Evolutionary conservation across 768 basidiomycete genomes (phyloP).

Genomic region (Tephrocybe rancida): DNA sequence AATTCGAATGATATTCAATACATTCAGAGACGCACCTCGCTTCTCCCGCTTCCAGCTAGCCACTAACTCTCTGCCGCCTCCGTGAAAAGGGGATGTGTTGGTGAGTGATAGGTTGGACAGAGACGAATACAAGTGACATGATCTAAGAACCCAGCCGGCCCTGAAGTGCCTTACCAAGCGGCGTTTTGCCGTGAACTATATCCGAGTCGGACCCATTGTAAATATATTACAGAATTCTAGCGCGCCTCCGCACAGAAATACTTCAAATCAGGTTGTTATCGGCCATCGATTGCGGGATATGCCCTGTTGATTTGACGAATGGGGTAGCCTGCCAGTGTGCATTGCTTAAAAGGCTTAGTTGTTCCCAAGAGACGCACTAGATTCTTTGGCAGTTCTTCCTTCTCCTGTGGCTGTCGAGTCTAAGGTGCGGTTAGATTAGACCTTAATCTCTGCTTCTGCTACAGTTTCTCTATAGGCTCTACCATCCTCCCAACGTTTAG

Average conservation of each 20-base stretch:
- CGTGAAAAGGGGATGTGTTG: conserved; percentile 49
- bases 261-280: conserved; percentile 21
- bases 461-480: conserved; percentile 25
- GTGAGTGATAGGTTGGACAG: conserved; percentile 37
- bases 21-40: conserved; percentile 60
- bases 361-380: not conserved
- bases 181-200: conserved; percentile 1
- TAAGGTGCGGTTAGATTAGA: conserved; percentile 7
- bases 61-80: conserved; percentile 71
- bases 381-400: not conserved
- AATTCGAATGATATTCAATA: conserved; percentile 1
- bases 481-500: conserved; percentile 51
- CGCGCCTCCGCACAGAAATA: not conserved
- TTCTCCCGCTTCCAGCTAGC: conserved; percentile 76
- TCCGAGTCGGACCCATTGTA: not conserved
- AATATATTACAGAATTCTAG: not conserved
- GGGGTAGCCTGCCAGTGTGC: conserved; percentile 8
- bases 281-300: conserved; percentile 23
- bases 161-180: conserved; percentile 24
- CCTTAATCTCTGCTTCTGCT: not conserved
- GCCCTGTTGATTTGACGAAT: conserved; percentile 20
- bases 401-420: conserved; percentile 4
- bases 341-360: conserved; percentile 9
- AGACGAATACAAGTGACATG: conserved; percentile 23
- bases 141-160: conserved; percentile 23